Conservation (phyloP, 164 flowering plant genomes). For the Liquidambar formosana region DNA sequence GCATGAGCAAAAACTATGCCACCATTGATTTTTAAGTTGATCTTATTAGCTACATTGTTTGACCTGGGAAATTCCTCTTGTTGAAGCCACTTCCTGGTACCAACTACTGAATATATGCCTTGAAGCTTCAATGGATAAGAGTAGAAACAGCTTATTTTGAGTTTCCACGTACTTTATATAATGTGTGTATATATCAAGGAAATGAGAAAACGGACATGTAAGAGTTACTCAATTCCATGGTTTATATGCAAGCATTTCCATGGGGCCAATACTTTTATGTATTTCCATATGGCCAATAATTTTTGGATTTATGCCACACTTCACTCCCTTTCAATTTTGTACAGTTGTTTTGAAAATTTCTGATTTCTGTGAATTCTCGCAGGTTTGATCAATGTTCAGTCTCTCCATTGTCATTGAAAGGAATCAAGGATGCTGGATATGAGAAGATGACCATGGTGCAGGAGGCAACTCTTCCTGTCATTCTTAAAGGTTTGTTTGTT, state of each 20-base stretch:
- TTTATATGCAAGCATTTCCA: not conserved
- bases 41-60: too few relatives aligned
- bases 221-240: not conserved
- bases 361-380: slow-evolving; percentile 15
- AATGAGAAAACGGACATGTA: not conserved
- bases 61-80: too few relatives aligned
- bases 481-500: slow-evolving; percentile 71
- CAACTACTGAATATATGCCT: not conserved
- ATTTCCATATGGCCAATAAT: not conserved
- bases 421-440: slow-evolving; percentile 87
- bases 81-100: not conserved
- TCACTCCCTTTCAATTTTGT: not conserved
- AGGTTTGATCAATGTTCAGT: slow-evolving; percentile 90
- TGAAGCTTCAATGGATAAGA: not conserved
- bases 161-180: not conserved
- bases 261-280: not conserved
- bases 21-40: too few relatives aligned
- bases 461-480: slow-evolving; percentile 90
- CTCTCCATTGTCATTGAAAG: slow-evolving; percentile 81
- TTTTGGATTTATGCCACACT: not conserved
- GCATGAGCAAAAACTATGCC: too few relatives aligned
- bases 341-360: slow-evolving; percentile 1
- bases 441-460: slow-evolving; percentile 96
- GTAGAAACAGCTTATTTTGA: not conserved
- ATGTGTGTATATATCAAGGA: not conserved